Base-by-base conservation (phyloP, 306 rosid species). In the Pachyrhizus erosus region DNA sequence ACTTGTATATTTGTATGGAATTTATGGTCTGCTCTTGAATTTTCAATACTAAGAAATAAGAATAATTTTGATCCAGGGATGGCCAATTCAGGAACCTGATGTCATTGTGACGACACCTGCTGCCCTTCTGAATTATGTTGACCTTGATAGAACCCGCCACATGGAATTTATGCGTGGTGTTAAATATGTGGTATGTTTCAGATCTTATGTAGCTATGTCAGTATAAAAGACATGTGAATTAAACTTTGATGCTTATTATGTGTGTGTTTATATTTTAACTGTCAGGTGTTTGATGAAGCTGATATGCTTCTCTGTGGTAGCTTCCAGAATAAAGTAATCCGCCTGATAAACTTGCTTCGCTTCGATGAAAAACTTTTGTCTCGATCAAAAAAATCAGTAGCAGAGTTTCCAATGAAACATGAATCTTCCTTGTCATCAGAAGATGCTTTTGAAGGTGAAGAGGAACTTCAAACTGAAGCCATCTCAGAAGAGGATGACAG, bases 281-380 rank as follows among this genome's bases (percentile, higher is more conserved):
- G 72, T 20, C 81, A 96, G 99, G 99, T 96, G 57, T 96, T 96
- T 84, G 99, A 96, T 91, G 99, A 96, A 87, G 99, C 98, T 29
- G 99, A 93, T 75, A 93, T 96, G 99, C 99, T 96, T 88, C 94
- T 96, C 75, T 88, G 90, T 78, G 99, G 99, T 61, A 87, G 99
- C 58, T 96, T 93, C 83, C 96, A 91, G 85, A 96, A 96, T 89
- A 92, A 93, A 90, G 94, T 93, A 71, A 92, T 93, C 78, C 96
- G 97, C 79, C 88, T 96, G 33, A 88, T 96, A 85, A 83, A 96
- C 87, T 66, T 96, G 89, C 92, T 96, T 73, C 92, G 96, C 31
- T 92, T 84, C 83, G 98, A 93, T 40, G 98, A 96, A 90, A 96
- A 93, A 79, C 81, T 88, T 7, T 86, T 90, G 81, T 91, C 98